Evolutionary conservation across 495 filamentous ascomycete species (phyloP).

Genomic region (Clavariopsis aquatica): DNA sequence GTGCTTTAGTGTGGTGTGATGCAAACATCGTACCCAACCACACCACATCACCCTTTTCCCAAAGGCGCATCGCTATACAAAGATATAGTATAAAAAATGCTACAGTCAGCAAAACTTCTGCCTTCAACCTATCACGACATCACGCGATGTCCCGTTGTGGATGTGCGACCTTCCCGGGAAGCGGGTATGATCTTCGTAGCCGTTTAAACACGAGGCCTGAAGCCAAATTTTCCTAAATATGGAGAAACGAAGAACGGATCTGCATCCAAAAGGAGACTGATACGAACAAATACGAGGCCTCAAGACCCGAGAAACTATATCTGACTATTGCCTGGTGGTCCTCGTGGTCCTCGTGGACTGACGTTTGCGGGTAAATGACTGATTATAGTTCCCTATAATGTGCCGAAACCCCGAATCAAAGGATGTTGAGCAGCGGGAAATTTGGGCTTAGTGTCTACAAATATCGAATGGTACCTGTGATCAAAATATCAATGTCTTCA

Average conservation of each 20-base stretch:
- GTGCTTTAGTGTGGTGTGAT: neutral
- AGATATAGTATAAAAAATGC: neutral
- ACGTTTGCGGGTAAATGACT: too few species aligned
- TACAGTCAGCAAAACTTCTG: slow-evolving; percentile 1
- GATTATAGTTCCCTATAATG: too few species aligned
- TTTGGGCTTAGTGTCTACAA: too few species aligned
- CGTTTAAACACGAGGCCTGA: neutral
- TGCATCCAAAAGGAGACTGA: neutral
- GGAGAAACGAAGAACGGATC: neutral
- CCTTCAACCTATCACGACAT: neutral
- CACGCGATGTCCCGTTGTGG: neutral
- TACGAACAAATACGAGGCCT: neutral
- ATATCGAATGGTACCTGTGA: too few species aligned
- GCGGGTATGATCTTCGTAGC: neutral
- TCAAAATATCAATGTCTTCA: too few species aligned
- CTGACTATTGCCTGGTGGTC: too few species aligned
- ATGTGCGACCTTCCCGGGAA: neutral
- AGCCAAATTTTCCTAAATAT: neutral
- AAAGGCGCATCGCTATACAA: neutral
- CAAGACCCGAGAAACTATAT: too few species aligned
- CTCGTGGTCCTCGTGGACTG: too few species aligned
- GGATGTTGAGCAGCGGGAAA: too few species aligned
- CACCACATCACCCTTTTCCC: neutral
- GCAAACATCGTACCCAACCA: neutral
- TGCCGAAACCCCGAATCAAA: too few species aligned